Percentiles rank a stretch among this genome's conserved stretches.
These are phyloP conservation scores for Exophiala spinifera DNA, from an alignment of 2,329 filamentous ascomycete species.

Conservation along the genomic window DNA sequence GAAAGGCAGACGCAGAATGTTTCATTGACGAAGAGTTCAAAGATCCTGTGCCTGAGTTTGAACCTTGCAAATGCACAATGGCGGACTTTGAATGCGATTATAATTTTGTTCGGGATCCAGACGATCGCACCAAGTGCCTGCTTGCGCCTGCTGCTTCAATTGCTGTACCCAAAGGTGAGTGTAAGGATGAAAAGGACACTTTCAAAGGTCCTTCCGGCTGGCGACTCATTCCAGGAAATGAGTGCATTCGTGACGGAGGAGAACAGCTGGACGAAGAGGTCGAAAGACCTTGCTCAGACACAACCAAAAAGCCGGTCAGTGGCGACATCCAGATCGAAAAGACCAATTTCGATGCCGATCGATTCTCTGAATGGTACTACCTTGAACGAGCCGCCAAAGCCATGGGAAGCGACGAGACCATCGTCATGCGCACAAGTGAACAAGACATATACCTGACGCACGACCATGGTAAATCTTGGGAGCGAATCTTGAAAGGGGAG, in stretches of 20 bases:
- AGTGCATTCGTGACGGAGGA: conserved; percentile 61
- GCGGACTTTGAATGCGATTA: conserved; percentile 95
- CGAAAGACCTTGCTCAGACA: conserved; percentile 72
- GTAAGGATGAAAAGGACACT: conserved; percentile 66
- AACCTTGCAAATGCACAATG: conserved; percentile 76
- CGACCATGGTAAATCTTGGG: conserved; percentile 88
- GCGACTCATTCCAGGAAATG: conserved; percentile 82
- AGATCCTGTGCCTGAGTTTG: conserved; percentile 66
- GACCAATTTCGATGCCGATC: conserved; percentile 60
- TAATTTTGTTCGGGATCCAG: conserved; percentile 67
- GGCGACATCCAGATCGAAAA: conserved; percentile 64
- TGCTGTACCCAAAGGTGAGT: conserved; percentile 66
- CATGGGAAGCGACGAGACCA: conserved; percentile 67
- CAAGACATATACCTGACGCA: conserved; percentile 69
- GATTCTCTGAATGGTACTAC: conserved; percentile 63
- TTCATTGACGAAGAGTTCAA: conserved; percentile 85
- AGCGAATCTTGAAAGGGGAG: conserved; percentile 65
- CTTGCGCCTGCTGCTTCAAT: conserved; percentile 60
- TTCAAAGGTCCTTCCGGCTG: conserved; percentile 88
- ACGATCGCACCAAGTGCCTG: conserved; percentile 67
- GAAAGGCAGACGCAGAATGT: conserved; percentile 84
- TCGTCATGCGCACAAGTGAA: conserved; percentile 59
- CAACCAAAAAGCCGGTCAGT: conserved; percentile 51
- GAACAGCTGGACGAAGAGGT: conserved; percentile 68
- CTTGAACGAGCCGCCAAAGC: conserved; percentile 71